phyloP scores from a whole-genome alignment of 139 green algal species.

The Chlamydomonas incerta region DNA sequence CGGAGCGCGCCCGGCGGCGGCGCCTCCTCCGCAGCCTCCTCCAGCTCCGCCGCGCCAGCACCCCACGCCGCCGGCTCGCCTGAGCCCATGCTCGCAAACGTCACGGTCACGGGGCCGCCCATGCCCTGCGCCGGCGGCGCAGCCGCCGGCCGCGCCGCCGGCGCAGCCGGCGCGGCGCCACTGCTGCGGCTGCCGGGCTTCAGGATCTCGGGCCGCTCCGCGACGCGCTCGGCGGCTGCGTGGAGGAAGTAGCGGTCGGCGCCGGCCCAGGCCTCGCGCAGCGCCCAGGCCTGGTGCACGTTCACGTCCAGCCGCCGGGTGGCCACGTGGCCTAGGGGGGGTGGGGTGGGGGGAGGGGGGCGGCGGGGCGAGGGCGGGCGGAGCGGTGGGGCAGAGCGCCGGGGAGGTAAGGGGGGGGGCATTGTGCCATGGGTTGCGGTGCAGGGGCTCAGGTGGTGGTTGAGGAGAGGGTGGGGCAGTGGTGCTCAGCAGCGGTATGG shows the following conservation, averaged over 20 bases:
- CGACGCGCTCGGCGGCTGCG: constrained; percentile 22
- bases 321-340: constrained; percentile 2
- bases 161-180: too few species aligned
- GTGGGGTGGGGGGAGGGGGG: background rate
- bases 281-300: constrained; percentile 5
- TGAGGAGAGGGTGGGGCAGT: too few species aligned
- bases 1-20: background rate
- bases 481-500: too few species aligned
- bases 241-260: constrained; percentile 50
- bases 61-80: background rate
- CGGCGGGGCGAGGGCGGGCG: background rate
- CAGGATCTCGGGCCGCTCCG: constrained; percentile 12
- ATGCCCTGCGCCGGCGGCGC: too few species aligned
- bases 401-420: background rate
- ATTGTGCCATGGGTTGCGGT: too few species aligned
- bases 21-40: too few species aligned
- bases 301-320: constrained; percentile 23
- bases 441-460: too few species aligned
- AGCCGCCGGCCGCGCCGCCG: background rate
- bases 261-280: constrained; percentile 34
- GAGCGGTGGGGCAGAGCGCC: background rate
- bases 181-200: background rate
- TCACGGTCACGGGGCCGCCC: background rate
- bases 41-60: background rate
- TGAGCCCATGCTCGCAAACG: background rate